Evolutionary conservation across 495 filamentous ascomycete species (phyloP).

Genomic region (Pyronema domesticum): DNA sequence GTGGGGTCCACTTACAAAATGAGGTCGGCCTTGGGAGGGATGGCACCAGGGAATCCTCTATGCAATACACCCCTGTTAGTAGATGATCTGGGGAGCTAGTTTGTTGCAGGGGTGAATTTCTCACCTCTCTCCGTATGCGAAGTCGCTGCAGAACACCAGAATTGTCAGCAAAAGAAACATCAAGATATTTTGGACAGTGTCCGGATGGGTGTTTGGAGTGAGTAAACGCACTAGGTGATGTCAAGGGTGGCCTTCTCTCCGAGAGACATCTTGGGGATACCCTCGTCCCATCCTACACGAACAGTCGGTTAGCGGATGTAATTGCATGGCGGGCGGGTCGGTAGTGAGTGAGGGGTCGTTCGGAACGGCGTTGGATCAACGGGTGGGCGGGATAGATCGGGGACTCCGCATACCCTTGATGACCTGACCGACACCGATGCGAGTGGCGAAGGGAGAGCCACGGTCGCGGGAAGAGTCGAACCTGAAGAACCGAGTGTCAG

Average conservation of each 20-base stretch:
- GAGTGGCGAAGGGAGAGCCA: slow-evolving; percentile 32
- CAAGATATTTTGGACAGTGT: neutral
- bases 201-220: neutral
- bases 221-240: slow-evolving; percentile 38
- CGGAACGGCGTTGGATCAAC: neutral
- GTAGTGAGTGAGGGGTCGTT: neutral
- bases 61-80: slow-evolving; percentile 19
- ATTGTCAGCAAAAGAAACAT: neutral
- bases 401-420: slow-evolving; percentile 35
- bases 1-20: slow-evolving; percentile 27
- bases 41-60: slow-evolving; percentile 30
- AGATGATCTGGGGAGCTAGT: slow-evolving; percentile 1
- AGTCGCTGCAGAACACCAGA: slow-evolving; percentile 34
- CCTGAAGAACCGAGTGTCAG: slow-evolving; percentile 24
- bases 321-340: neutral
- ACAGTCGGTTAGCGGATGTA: neutral
- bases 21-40: slow-evolving; percentile 28
- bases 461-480: slow-evolving; percentile 47
- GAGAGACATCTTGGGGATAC: slow-evolving; percentile 43
- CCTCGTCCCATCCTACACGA: slow-evolving; percentile 47
- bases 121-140: slow-evolving; percentile 42
- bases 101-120: slow-evolving; percentile 18
- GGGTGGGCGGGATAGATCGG: neutral
- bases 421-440: slow-evolving; percentile 44
- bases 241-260: slow-evolving; percentile 45